Base-by-base conservation (phyloP, 2,329 filamentous ascomycete genomes). In the Sclerotinia subarctica region DNA sequence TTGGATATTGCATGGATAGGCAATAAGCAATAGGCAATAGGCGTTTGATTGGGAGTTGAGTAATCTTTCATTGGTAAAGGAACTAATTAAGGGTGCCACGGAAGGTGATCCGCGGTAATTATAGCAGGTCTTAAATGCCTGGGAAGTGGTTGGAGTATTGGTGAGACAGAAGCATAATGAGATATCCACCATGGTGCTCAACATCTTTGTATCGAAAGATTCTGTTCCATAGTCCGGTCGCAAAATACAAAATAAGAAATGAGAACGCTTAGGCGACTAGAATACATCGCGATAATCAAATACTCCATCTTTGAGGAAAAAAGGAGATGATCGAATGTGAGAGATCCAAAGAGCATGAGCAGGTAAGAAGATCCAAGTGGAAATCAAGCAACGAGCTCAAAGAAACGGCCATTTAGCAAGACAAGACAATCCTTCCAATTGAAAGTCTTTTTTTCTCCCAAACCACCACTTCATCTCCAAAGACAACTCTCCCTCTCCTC, bases 21-120 rank as follows among this genome's bases (percentile, higher is more conserved):
- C 38, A 8, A 26, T n/a, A 21, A 26, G 29, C 15, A 35, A 35
- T 35, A 10, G 8, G 35, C 8, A 35, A 35, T 35, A 10, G 35
- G 46, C 8, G 29, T 38, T 38, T 38, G n/a, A 46, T 38, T 62
- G 21, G 15, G 46, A 24, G 26, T 38, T 51, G 29, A 32, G 38
- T 38, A 13, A 51, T 62, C n/a, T 62, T 38, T 62, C n/a, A 62
- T 62, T 62, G n/a, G 47, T 13, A 47, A 47, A 47, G 26, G 26
- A 58, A 57, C 29, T 47, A 65, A 58, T 35, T 54, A 54, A 26
- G 32, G 32, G n/a, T 64, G 62, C 49, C 62, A 64, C 49, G 49
- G 24, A 32, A 64, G 49, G 49, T 54, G 62, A 54, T 32, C 60
- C 62, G 62, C 32, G 49, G 59, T 62, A 15, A 24, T 54, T 29